Base-by-base conservation (phyloP, 257 asterid genomes). In the Petunia secreta region DNA sequence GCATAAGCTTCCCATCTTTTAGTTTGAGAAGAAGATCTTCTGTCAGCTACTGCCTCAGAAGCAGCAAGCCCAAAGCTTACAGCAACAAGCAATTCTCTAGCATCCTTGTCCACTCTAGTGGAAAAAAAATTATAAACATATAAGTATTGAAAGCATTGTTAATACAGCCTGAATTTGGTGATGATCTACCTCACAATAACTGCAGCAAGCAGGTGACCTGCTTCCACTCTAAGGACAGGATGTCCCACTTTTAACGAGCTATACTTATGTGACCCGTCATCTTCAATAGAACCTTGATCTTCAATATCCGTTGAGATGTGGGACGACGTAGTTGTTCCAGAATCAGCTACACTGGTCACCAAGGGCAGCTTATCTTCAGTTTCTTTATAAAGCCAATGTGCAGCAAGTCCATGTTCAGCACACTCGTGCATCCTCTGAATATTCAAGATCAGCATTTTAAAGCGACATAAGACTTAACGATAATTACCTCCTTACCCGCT, bases 321-420 rank as follows among this genome's bases (percentile, higher is more conserved):
- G 40, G 92, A 82, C 73, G 92, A 80, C 67, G 80, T 65, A 44
- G 77, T 82, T 74, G 69, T 25, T 77, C 85, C 93, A 82, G 93
- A 84, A 82, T 85, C 93, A 81, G 81, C 68, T 48, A 80, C 75
- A 55, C 81, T 25, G 85, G 84, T 89, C 85, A 85, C 85, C 80
- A 89, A 84, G 36, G 96, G 93, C 86, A 91, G 82, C 77, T 80
- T 78, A 83, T 71, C 85, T 83, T 86, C 97, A 78, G 97, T 88
- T 87, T 95, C 98, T 89, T 95, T 95, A 87, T 95, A 95, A 80
- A 95, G 94, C 98, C 98, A 95, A 88, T 95, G 99, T 34, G 99
- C 99, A 83, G 99, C 99, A 81, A 87, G 97, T 77, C 99, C 99
- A 67, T 95, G 97, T 82, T 95, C 99, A 74, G 99, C 98, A 83